Evolutionary conservation across 345 rosid species (phyloP), one percentile per base, ranked within the genome.

Genomic region (Carallia brachiata): DNA sequence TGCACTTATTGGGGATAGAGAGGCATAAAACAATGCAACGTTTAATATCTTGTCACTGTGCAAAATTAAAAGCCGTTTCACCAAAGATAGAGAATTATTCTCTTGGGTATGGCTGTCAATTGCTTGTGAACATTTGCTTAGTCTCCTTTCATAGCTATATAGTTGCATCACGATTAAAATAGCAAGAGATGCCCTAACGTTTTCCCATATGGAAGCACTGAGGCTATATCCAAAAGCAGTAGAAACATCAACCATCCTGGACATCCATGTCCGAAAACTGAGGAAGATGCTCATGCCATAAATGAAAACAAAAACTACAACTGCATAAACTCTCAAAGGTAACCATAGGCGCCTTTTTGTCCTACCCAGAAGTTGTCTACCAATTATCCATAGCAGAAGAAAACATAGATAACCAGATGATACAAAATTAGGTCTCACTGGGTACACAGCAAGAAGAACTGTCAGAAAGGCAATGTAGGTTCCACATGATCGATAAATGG

Each of bases 381-480:
- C 82, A 39, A 54, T 62, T 57, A 83, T 71, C 86, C 84, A 83
- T n/a, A 83, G 5, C 1, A 83, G 76, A 73, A 83, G 86, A 65
- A 83, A 80, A 67, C 78, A 73, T 4, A 83, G 67, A 70, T 83
- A 83, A 7, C 86, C 86, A 34, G 70, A 73, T 65, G 83, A 80
- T 39, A 76, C 47, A 52, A 70, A 75, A 71, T 83, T 83, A 2
- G 84, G 86, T 7, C 59, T 73, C n/a, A 80, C 84, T 36, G 32
- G 70, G 72, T 83, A 83, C 7, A 83, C 80, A 8, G 84, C 68
- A 4, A 80, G 62, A 56, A 83, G 80, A 78, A 83, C 78, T 34
- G 86, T 83, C 58, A 83, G 66, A 75, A 75, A 75, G 54, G 84
- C 78, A 40, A 83, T 73, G 76, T 73, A 75, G 58, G 84, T 83